Evolutionary conservation across 2,329 filamentous ascomycete species (phyloP).

Genomic region (Lachnellula arida): DNA sequence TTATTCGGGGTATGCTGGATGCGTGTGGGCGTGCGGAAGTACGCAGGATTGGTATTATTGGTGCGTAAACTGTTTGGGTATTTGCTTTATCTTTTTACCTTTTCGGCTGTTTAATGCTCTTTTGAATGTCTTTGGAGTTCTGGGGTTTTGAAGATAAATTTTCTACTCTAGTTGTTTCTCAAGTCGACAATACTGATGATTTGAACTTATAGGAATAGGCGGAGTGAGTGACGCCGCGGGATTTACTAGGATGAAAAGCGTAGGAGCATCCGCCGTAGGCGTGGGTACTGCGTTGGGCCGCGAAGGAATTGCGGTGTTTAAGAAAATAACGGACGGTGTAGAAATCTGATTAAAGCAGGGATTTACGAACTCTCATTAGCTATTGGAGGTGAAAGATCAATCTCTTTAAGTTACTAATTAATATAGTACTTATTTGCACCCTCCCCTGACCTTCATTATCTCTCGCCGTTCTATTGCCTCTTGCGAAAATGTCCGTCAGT

Average conservation of each 20-base stretch:
- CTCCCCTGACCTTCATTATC: neutral
- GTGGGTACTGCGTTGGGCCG: constrained; percentile 66
- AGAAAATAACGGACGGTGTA: constrained; percentile 42
- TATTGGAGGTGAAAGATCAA: too few relatives aligned
- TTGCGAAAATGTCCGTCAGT: constrained; percentile 14
- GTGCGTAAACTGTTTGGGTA: constrained; percentile 28
- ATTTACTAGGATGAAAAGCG: constrained; percentile 60
- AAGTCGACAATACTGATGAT: too few relatives aligned
- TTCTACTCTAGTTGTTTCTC: too few relatives aligned
- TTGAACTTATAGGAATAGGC: constrained; percentile 42
- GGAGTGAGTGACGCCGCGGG: constrained; percentile 63
- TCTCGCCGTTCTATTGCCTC: neutral
- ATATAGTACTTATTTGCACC: too few relatives aligned
- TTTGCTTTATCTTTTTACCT: too few relatives aligned
- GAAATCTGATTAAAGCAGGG: neutral
- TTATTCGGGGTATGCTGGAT: constrained; percentile 57
- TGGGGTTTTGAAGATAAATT: too few relatives aligned
- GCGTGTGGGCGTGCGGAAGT: constrained; percentile 37
- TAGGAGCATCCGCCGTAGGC: constrained; percentile 62
- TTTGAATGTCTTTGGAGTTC: too few relatives aligned
- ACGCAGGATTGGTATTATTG: constrained; percentile 58
- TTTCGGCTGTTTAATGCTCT: too few relatives aligned
- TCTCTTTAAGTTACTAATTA: too few relatives aligned
- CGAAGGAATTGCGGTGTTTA: constrained; percentile 58
- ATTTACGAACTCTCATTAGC: too few relatives aligned